phyloP scores from a whole-genome alignment of 73 alveolate species.

The Symbiodinium natans region DNA sequence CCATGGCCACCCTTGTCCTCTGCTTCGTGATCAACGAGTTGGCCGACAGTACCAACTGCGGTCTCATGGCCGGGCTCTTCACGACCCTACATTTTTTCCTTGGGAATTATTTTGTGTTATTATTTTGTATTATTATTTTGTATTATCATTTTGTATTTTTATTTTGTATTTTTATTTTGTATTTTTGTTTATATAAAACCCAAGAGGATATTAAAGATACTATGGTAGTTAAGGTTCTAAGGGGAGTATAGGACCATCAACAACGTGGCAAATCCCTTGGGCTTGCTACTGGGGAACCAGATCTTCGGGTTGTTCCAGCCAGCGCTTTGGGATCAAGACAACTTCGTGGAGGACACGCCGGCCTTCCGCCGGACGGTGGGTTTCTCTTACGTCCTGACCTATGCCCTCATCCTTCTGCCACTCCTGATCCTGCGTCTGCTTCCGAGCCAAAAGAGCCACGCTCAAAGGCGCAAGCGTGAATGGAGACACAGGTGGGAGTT shows the following conservation, averaged over 20 bases:
- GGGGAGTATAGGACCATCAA: too few relatives aligned
- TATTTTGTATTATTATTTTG: too few relatives aligned
- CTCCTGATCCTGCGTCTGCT: background rate
- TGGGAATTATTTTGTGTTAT: too few relatives aligned
- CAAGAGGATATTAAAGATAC: too few relatives aligned
- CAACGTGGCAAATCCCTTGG: conserved; percentile 7
- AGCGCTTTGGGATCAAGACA: background rate
- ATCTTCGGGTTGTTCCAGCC: conserved; percentile 45
- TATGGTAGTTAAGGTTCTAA: too few relatives aligned
- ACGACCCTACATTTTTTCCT: too few relatives aligned
- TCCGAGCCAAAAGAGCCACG: conserved; percentile 30
- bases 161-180: too few relatives aligned
- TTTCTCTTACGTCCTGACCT: background rate
- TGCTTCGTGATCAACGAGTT: conserved; percentile 24
- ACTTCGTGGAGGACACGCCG: conserved; percentile 12
- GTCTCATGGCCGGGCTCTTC: conserved; percentile 1
- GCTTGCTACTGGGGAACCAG: conserved; percentile 31
- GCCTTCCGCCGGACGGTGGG: conserved; percentile 57
- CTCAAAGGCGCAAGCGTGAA: conserved; percentile 45
- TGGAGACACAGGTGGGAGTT: conserved; percentile 30
- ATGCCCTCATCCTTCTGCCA: background rate
- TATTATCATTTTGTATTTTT: too few relatives aligned
- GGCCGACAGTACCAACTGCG: conserved; percentile 40
- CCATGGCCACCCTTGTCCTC: conserved; percentile 2
- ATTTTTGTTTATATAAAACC: too few relatives aligned